Percentiles rank a stretch among this genome's conserved stretches.
These are phyloP conservation scores for Cenchrus purpureus DNA, from an alignment of 176 grass and related monocot genomes.

Conservation along the genomic window DNA sequence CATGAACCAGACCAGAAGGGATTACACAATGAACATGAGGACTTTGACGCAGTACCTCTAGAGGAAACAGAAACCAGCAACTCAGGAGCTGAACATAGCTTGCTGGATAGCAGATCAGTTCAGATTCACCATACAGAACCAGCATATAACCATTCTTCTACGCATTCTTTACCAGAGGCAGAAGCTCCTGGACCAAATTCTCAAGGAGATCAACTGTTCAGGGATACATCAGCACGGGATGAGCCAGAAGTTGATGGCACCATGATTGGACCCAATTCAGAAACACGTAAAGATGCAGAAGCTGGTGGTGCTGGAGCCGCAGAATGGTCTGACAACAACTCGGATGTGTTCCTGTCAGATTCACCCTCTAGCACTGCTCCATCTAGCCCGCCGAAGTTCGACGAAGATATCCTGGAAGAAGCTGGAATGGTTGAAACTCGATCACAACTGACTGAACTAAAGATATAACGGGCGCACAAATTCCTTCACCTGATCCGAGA, in stretches of 20 bases:
- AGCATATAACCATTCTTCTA: conserved; percentile 34
- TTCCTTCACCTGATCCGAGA: background rate
- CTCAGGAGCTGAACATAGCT: conserved; percentile 5
- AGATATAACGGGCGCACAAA: background rate
- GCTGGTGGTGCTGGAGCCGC: conserved; percentile 1
- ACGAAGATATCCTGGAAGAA: conserved; percentile 26
- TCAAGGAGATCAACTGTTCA: background rate
- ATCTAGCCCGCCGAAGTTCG: conserved; percentile 46
- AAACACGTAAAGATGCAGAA: conserved; percentile 10
- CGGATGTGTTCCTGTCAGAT: conserved; percentile 47
- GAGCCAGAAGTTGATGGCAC: background rate
- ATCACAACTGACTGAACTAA: conserved; percentile 22
- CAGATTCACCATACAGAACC: conserved; percentile 33
- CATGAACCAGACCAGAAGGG: conserved; percentile 31
- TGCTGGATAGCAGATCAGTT: conserved; percentile 32
- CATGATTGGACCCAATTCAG: background rate
- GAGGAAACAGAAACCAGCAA: conserved; percentile 33
- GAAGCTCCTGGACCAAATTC: background rate
- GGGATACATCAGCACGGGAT: conserved; percentile 7
- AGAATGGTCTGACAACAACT: conserved; percentile 55
- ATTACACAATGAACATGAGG: conserved; percentile 5
- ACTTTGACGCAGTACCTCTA: conserved; percentile 40
- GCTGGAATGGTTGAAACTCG: conserved; percentile 20
- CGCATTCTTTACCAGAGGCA: conserved; percentile 1
- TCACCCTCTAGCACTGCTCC: conserved; percentile 42